phyloP scores from a whole-genome alignment of 495 filamentous ascomycete species.

The Hyaloscypha variabilis region DNA sequence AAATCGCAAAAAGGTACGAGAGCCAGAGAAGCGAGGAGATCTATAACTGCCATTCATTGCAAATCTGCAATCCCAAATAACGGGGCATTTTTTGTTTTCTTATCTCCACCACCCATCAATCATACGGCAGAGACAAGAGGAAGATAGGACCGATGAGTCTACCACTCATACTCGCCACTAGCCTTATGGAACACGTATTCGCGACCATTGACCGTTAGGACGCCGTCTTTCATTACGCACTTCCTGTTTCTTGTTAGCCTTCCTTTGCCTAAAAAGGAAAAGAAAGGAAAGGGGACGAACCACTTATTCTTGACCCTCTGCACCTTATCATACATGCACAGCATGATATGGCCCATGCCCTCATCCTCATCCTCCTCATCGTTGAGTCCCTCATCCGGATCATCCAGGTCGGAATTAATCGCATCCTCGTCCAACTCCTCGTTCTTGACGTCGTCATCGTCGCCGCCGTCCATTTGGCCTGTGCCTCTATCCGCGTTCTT shows the following conservation, averaged over 20 bases:
- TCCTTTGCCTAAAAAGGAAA: conserved; percentile 7
- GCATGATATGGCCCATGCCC: conserved; percentile 78
- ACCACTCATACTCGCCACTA: conserved; percentile 97
- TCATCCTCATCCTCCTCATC: conserved; percentile 84
- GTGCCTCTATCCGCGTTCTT: no score
- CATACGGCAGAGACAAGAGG: no score
- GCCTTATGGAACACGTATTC: conserved; percentile 99
- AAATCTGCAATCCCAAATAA: no score
- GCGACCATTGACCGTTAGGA: conserved; percentile 85
- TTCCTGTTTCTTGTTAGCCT: conserved; percentile 58
- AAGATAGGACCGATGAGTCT: no score
- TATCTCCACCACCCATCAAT: no score
- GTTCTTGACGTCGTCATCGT: conserved; percentile 58
- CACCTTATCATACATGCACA: conserved; percentile 99
- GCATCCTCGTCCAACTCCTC: conserved; percentile 85
- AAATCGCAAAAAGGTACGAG: no score
- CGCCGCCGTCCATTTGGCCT: conserved; percentile 68
- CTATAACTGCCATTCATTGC: no score
- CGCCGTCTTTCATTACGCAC: conserved; percentile 96
- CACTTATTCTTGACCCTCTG: conserved; percentile 99
- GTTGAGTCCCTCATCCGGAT: conserved; percentile 81
- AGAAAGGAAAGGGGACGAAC: conserved; percentile 42
- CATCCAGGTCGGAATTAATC: conserved; percentile 98
- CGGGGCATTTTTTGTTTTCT: no score
- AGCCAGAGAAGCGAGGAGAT: no score